These are phyloP conservation scores for Coccomyxa sp. DNA, from an alignment of 139 green algal species.

Conservation along the genomic window DNA sequence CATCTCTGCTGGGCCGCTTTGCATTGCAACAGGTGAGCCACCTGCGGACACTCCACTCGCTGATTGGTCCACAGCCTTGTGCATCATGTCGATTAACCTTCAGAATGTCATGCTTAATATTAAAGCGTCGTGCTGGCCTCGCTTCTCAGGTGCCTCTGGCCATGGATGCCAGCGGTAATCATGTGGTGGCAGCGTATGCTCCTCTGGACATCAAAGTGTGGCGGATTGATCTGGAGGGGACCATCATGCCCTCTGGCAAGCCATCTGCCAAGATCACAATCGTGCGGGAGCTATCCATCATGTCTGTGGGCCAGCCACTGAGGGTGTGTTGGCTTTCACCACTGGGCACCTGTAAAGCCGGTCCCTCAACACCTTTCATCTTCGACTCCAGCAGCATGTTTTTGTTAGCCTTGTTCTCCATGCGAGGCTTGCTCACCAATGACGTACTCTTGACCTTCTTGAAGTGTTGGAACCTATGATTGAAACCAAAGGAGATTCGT, in stretches of 20 bases:
- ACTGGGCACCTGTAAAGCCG: too few species aligned
- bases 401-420: too few species aligned
- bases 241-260: slow-evolving; percentile 38
- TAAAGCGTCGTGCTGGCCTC: not conserved
- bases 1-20: slow-evolving; percentile 62
- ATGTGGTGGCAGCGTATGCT: slow-evolving; percentile 67
- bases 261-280: slow-evolving; percentile 39
- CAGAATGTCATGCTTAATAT: not conserved
- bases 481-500: not conserved
- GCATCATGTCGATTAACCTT: too few species aligned
- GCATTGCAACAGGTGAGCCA: slow-evolving; percentile 32
- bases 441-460: too few species aligned
- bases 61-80: not conserved
- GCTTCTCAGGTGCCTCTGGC: slow-evolving; percentile 59
- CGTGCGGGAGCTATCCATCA: slow-evolving; percentile 79
- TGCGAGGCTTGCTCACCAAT: too few species aligned
- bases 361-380: too few species aligned
- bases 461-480: too few species aligned
- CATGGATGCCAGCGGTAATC: slow-evolving; percentile 69
- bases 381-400: too few species aligned
- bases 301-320: slow-evolving; percentile 56
- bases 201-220: slow-evolving; percentile 79
- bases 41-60: too few species aligned
- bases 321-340: not conserved
- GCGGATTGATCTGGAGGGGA: slow-evolving; percentile 53